phyloP scores from a whole-genome alignment of 2,329 filamentous ascomycete genomes.

The Aspergillus fischeri region DNA sequence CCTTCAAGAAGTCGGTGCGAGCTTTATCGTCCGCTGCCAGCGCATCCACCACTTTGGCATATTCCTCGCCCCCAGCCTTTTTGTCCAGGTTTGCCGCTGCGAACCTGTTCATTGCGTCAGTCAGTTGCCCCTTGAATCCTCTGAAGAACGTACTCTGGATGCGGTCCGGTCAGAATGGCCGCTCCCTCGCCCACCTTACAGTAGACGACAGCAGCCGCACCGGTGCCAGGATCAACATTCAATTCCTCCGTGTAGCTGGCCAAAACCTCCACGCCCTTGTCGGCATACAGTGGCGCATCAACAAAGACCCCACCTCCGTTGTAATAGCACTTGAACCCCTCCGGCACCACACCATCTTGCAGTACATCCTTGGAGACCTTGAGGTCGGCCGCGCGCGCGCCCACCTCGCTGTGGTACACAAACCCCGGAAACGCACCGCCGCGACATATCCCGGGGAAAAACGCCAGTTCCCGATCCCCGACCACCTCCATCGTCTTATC shows the following conservation, averaged over 20 bases:
- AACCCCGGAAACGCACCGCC: constrained; percentile 88
- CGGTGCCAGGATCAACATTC: constrained; percentile 69
- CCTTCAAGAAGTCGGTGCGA: constrained; percentile 71
- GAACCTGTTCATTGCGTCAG: constrained; percentile 57
- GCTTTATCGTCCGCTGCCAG: constrained; percentile 66
- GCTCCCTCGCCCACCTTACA: constrained; percentile 77
- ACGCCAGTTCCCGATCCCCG: constrained; percentile 76
- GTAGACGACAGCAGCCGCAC: constrained; percentile 75
- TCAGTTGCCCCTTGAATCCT: constrained; percentile 3
- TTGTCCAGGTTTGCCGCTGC: constrained; percentile 71
- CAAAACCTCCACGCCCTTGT: constrained; percentile 70
- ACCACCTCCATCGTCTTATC: constrained; percentile 77
- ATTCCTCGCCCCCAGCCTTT: constrained; percentile 63
- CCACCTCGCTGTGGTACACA: constrained; percentile 80
- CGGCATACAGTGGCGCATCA: constrained; percentile 60
- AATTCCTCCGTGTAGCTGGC: constrained; percentile 73
- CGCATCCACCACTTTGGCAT: constrained; percentile 63
- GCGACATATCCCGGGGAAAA: constrained; percentile 82
- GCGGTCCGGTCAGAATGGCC: constrained; percentile 77
- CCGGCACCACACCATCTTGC: constrained; percentile 49
- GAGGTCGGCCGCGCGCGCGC: constrained; percentile 69
- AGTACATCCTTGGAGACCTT: constrained; percentile 61
- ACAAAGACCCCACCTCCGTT: constrained; percentile 95
- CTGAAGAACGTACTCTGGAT: constrained; percentile 70
- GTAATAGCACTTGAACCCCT: constrained; percentile 73